Evolutionary conservation across 805 yeast genomes (phyloP), one percentile per base, ranked within the genome.

Genomic region (Saccharomycopsis sp.): DNA sequence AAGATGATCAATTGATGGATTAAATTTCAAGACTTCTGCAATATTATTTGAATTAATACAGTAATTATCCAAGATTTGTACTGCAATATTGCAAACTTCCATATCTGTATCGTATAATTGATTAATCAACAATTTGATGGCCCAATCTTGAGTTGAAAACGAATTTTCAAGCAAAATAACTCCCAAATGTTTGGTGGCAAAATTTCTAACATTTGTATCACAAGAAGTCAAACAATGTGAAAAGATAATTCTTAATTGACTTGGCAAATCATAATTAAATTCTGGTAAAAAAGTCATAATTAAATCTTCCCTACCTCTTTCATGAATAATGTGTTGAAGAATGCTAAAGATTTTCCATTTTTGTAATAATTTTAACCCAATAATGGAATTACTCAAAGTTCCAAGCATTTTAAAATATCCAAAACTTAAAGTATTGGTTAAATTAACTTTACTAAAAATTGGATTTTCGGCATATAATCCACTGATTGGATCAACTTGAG

Each of bases 281-380:
- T 75, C 74, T 27, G 72, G 70, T 40, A 89, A 62, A 9, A 84
- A 66, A 5, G 72, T 52, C 23, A 70, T 59, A 10, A 82, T 61
- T 32, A 85, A 59, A 49, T 73, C 77, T 38, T 77, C 75, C 25
- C 82, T 62, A 10, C 72, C 65, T 3, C 69, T 62, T 28, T 69
- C 69, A 45, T 69, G 69, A 14, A 82, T 66, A 40, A 87, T 71
- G 50, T 84, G 84, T 51, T 81, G 79, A 39, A 87, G 64, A 59
- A 84, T 76, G 42, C 79, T 87, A 59, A 85, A 84, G 44, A 89
- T 69, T 50, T 87, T 81, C 92, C 95, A 84, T 46, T 82, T 76
- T 37, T 76, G 81, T 43, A 92, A 55, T 49, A 89, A 64, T 33
- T 66, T 66, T 19, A 83, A 57, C 1, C 98, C 98, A 36, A 70